Evolutionary conservation across 495 filamentous ascomycete species (phyloP).

Genomic region (Evansstolkia leycettana): DNA sequence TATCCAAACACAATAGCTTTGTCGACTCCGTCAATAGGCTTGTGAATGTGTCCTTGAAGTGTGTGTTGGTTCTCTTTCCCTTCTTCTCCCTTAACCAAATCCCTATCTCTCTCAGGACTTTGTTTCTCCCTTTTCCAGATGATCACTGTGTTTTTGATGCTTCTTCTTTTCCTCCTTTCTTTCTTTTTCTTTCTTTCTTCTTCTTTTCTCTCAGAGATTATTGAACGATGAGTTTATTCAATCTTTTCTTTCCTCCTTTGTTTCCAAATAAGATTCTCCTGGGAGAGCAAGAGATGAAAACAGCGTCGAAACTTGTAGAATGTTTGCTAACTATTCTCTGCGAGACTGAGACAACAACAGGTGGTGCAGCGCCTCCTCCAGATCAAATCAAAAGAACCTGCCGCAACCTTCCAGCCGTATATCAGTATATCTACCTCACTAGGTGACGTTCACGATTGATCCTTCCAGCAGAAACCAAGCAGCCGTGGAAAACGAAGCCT

Average conservation of each 20-base stretch:
- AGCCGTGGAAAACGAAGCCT: slow-evolving; percentile 4
- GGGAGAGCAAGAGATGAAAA: slow-evolving; percentile 29
- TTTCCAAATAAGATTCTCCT: slow-evolving; percentile 14
- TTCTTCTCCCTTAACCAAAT: too few relatives aligned
- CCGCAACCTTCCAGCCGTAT: slow-evolving; percentile 10
- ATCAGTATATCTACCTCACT: slow-evolving; percentile 15
- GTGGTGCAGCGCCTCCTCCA: slow-evolving; percentile 15
- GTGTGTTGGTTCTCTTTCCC: too few relatives aligned
- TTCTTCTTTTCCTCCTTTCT: slow-evolving; percentile 2
- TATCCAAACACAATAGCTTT: not conserved
- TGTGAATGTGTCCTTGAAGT: not conserved
- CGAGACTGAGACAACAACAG: slow-evolving; percentile 31
- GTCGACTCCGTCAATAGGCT: not conserved
- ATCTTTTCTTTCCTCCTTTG: slow-evolving; percentile 12
- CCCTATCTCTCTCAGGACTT: not conserved
- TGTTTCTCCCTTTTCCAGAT: slow-evolving; percentile 4
- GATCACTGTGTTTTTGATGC: slow-evolving; percentile 1
- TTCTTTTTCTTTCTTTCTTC: slow-evolving; percentile 6
- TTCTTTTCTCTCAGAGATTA: slow-evolving; percentile 8
- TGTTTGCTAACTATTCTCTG: slow-evolving; percentile 40
- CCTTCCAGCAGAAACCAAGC: slow-evolving; percentile 11
- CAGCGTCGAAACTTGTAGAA: slow-evolving; percentile 37
- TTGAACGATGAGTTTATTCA: slow-evolving; percentile 2
- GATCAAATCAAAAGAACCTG: slow-evolving; percentile 13
- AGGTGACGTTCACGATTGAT: slow-evolving; percentile 9